phyloP scores from a whole-genome alignment of 1,284 basidiomycete species.

The Tilletia horrida region DNA sequence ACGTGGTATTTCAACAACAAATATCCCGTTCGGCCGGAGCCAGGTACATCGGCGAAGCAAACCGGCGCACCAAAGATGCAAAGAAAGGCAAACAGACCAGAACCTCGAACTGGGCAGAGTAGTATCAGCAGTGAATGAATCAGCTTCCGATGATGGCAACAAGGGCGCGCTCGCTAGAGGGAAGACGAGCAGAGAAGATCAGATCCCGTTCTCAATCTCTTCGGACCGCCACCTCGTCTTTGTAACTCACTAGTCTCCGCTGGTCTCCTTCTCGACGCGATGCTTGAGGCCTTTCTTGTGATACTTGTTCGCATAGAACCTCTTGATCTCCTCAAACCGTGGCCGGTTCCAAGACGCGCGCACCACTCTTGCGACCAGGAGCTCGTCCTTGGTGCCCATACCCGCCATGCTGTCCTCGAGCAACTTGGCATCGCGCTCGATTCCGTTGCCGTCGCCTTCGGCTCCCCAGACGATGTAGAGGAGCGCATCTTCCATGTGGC shows the following conservation, averaged over 20 bases:
- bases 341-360: constrained; percentile 49
- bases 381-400: constrained; percentile 49
- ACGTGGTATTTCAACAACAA: too few species aligned
- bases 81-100: too few species aligned
- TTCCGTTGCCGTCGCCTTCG: constrained; percentile 46
- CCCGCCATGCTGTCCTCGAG: constrained; percentile 52
- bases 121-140: too few species aligned
- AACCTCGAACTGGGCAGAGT: too few species aligned
- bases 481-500: constrained; percentile 49
- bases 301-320: constrained; percentile 45
- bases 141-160: constrained; percentile 14
- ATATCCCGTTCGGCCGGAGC: too few species aligned
- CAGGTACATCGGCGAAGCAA: too few species aligned
- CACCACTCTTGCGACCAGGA: constrained; percentile 39
- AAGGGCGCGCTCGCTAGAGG: constrained; percentile 6
- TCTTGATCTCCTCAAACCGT: constrained; percentile 48
- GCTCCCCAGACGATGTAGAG: constrained; percentile 51
- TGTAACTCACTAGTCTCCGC: constrained; percentile 35
- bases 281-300: constrained; percentile 44
- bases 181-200: background rate
- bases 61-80: too few species aligned
- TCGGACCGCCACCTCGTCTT: background rate
- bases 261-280: constrained; percentile 45
- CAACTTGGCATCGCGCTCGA: constrained; percentile 47
- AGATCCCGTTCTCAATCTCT: background rate